Evolutionary conservation across 495 filamentous ascomycete species (phyloP), one percentile per base, ranked within the genome.

Genomic region (Tuber microsphaerosporum): DNA sequence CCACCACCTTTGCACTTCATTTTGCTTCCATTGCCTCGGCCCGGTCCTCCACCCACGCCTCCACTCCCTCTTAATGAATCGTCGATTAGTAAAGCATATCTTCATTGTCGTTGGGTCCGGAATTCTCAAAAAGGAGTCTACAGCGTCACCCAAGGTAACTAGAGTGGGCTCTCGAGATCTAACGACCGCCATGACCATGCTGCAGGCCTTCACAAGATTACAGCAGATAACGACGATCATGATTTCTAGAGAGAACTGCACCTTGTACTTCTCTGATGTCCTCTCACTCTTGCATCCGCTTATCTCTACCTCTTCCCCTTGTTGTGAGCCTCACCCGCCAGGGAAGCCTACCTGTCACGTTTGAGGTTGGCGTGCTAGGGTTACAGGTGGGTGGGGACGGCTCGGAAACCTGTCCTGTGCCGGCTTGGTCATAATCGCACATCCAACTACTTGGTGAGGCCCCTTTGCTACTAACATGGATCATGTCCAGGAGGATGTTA

Each of bases 191-290:
- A 77, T 42, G 4, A 84, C 74, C 61, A 87, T 81, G 7, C 80
- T 65, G 37, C 37, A 39, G 1, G 37, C 37, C 4, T 39, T 39
- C 1, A 39, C 37, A 39, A 39, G 37, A 39, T 39, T 39, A 4
- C 37, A 39, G 37, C 37, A 39, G 37, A 39, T 39, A 39, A 39
- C 37, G 4, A 4, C 73, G 19, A 84, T 72, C 39, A 83, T 80
- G 20, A 86, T 75, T 1, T 78, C 78, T 44, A 84, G 72, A 39
- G 75, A 77, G 46, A 85, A 83, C 42, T 84, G 79, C 19, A 87
- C 70, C 45, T 75, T 83, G 41, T 72, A 76, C 34, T n/a, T 69
- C 34, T 69, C 75, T 0, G 26, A 16, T 43, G 69, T 70, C 31
- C 1, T 31, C 61, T 76, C 75, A 10, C 69, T 70, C 9, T 46